Conservation (phyloP, 1,284 basidiomycete genomes). For the Heterobasidion irregulare region DNA sequence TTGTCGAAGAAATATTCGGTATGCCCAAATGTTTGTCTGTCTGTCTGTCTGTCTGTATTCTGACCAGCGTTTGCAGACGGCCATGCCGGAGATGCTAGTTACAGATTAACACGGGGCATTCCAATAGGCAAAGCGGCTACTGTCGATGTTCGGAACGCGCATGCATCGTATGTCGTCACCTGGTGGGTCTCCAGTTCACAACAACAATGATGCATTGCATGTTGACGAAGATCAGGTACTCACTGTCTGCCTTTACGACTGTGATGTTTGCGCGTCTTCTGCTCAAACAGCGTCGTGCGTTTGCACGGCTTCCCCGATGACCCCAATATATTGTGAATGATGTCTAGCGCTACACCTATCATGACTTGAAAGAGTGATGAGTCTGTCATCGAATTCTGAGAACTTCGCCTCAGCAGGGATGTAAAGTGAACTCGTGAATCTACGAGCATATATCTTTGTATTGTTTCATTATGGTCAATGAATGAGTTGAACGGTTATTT, state of each 20-base stretch:
- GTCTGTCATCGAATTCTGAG: no score
- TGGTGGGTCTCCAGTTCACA: constrained; percentile 49
- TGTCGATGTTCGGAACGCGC: constrained; percentile 90
- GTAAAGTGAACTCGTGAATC: no score
- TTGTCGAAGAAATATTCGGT: constrained; percentile 85
- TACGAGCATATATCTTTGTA: no score
- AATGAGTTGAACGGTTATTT: no score
- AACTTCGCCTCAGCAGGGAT: no score
- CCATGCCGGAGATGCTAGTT: constrained; percentile 61
- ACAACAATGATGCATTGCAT: neutral
- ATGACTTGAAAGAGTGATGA: no score
- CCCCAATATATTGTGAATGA: neutral
- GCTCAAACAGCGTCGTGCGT: constrained; percentile 38
- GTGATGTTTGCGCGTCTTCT: constrained; percentile 54
- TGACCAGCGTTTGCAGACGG: constrained; percentile 51
- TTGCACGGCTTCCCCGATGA: constrained; percentile 23
- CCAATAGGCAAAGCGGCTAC: constrained; percentile 83
- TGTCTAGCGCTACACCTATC: neutral
- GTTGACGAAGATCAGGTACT: constrained; percentile 42
- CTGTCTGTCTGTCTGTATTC: constrained; percentile 5
- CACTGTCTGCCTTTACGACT: constrained; percentile 59
- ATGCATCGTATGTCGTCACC: constrained; percentile 92
- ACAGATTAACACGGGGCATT: constrained; percentile 62
- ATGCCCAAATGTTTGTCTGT: constrained; percentile 16
- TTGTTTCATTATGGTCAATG: no score